Conservation (phyloP, 2,329 filamentous ascomycete genomes). For the Didymellaceae sp. region DNA sequence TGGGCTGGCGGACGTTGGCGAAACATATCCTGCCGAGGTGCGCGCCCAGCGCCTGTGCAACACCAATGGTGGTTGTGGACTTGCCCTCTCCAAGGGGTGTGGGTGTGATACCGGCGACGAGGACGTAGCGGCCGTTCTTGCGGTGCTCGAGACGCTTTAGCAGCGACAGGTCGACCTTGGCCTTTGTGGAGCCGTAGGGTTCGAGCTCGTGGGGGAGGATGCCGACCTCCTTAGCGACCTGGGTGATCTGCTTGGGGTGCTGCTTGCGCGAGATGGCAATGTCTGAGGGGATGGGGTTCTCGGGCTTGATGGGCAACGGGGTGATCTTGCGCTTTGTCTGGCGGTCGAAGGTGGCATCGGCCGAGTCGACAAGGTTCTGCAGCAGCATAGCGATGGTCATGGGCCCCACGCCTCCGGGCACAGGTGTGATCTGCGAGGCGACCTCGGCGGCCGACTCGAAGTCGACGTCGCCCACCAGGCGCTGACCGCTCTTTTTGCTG, state of each 20-base stretch:
- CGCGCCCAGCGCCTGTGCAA: constrained; percentile 89
- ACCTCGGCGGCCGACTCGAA: constrained; percentile 84
- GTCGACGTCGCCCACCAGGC: constrained; percentile 94
- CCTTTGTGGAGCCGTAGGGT: constrained; percentile 94
- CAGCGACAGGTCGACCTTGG: constrained; percentile 85
- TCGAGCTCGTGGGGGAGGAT: constrained; percentile 90
- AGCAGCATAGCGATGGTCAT: constrained; percentile 99
- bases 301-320: constrained; percentile 81
- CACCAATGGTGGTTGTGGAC: constrained; percentile 95
- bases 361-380: constrained; percentile 90
- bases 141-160: constrained; percentile 87
- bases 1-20: constrained; percentile 95
- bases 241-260: constrained; percentile 87
- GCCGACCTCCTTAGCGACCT: constrained; percentile 83
- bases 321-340: constrained; percentile 81
- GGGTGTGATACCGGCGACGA: constrained; percentile 94
- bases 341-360: constrained; percentile 79
- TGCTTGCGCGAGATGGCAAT: constrained; percentile 91
- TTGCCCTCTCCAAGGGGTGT: constrained; percentile 97
- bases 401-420: constrained; percentile 94
- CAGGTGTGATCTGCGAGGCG: constrained; percentile 91
- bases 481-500: constrained; percentile 88
- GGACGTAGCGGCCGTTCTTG: constrained; percentile 85
- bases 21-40: constrained; percentile 89
- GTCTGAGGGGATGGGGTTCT: constrained; percentile 88